These are phyloP conservation scores for Mycosphaerella arachidis DNA, from an alignment of 2,329 filamentous ascomycete genomes.

Conservation along the genomic window DNA sequence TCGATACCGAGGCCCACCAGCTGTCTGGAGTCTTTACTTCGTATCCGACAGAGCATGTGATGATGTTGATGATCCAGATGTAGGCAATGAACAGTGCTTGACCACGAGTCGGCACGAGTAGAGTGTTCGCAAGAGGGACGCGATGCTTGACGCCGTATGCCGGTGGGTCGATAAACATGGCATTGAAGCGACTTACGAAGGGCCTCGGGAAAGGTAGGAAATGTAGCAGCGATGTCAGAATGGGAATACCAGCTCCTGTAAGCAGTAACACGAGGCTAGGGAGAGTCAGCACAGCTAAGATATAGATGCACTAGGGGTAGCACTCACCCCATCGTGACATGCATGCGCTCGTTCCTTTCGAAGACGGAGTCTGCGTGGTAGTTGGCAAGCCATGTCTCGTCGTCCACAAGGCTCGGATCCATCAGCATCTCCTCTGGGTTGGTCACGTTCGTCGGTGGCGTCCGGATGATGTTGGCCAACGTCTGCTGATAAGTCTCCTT, in stretches of 20 bases:
- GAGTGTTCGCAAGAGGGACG: not conserved
- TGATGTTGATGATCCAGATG: conserved; percentile 3
- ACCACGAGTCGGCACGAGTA: conserved; percentile 22
- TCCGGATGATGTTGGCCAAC: conserved; percentile 21
- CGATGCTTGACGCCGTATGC: not conserved
- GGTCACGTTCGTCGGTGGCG: conserved; percentile 18
- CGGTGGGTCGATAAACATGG: conserved; percentile 15
- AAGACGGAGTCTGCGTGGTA: conserved; percentile 29
- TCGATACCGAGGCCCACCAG: not conserved
- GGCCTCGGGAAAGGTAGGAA: conserved; percentile 15
- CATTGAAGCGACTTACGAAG: conserved; percentile 12
- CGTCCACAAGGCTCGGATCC: conserved; percentile 30
- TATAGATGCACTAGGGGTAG: conserved; percentile 27
- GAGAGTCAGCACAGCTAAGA: conserved; percentile 2
- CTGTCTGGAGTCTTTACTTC: not conserved
- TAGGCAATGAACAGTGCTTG: conserved; percentile 28
- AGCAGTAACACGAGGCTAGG: conserved; percentile 20
- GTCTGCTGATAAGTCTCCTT: conserved; percentile 26
- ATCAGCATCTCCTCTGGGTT: conserved; percentile 26
- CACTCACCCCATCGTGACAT: conserved; percentile 18
- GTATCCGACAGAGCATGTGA: not conserved
- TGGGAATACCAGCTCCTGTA: conserved; percentile 17
- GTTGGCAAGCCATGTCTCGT: conserved; percentile 26
- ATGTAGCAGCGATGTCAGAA: conserved; percentile 16
- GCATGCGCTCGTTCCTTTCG: conserved; percentile 27